Evolutionary conservation across 73 alveolate species (phyloP), one percentile per base, ranked within the genome.

Genomic region (Tetrahymena thermophila): DNA sequence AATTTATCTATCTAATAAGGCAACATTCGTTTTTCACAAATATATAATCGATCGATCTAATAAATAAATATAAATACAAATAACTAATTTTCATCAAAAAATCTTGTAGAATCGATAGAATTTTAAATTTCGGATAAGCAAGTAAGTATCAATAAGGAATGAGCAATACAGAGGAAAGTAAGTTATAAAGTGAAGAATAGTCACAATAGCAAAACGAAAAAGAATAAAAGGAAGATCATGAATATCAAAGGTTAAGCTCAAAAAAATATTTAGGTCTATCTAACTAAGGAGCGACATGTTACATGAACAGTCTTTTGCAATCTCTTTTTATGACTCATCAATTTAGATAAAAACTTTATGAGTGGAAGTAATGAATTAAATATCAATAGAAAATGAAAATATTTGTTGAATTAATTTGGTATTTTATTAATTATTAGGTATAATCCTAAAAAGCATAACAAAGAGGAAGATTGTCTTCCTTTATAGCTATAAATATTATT

Each of bases 231-330:
- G 89, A 71, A 71, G 89, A 71, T 28, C 42, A 71, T n/a, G 40
- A 28, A n/a, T 71, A 28, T 71, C 0, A n/a, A 71, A 71, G 37
- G 11, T n/a, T 71, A 19, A 71, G 89, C 89, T 71, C 93, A 55
- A 94, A 95, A 97, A 98, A 96, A 97, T 98, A 97, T 94, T 95
- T 97, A 85, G 99, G 99, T 19, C 97, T 99, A 31, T 97, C 98
- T 71, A 99, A 99, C 95, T 99, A 99, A 94, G 99, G 99, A 14
- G 98, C 99, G 38, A 98, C 99, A 4, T 98, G 99, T 84, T 98
- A 98, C 94, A 97, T 98, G 97, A 98, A 98, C 95, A 93, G 98
- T 83, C 98, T 98, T 38, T 96, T 98, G 83, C 99, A 98, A 96
- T 94, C 99, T 13, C 97, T 98, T 85, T 98, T 95, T 94, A 97